Base-by-base conservation (phyloP, 2,329 filamentous ascomycete species). In the Trichoderma afroharzianum region DNA sequence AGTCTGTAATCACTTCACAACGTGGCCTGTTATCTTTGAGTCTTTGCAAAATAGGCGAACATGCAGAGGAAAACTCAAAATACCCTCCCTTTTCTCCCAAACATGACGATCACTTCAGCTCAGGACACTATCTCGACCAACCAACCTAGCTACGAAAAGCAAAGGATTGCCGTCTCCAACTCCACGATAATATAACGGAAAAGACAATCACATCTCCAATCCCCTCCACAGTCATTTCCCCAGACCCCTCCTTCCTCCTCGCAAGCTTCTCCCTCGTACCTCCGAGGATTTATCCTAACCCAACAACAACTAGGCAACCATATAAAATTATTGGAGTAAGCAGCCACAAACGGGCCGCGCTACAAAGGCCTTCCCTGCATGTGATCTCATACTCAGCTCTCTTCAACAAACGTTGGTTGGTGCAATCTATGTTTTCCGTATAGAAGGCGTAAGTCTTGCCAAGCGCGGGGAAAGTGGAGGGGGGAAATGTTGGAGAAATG, bases 121-220 rank as follows among this genome's bases (percentile, higher is more conserved):
- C 6, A n/a, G 24, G 21, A 24, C 32, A 15, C 28, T 24, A 33
- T 30, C 12, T 30, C 32, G 12, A 15, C 11, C 26, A 28, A 28
- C 28, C 24, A 21, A n/a, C 15, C 36, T 4, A 26, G 9, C 36
- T 18, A 26, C n/a, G 36, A 33, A 50, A 6, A 30, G 24, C 14
- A 28, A 32, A 28, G n/a, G 33, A 58, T 30, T 39, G 18, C 50
- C 33, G 33, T 30, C n/a, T 28, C 26, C 36, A 14, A 14, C n/a
- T 33, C 32, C 24, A 58, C 63, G 63, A 68, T 68, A 59, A 68
- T 68, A 59, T 59, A n/a, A 59, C 64, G 64, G 64, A 68, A 28
- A 21, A 15, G 33, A 33, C 24, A 14, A 24, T 30, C 55, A 24
- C n/a, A n/a, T 61, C 18, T 59, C 64, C 53, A 18, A 59, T 9